Percentiles rank a stretch among this genome's conserved stretches.
Evolutionary conservation across 257 asterid species (phyloP).

Genomic region (Cynanchum wilfordii): DNA sequence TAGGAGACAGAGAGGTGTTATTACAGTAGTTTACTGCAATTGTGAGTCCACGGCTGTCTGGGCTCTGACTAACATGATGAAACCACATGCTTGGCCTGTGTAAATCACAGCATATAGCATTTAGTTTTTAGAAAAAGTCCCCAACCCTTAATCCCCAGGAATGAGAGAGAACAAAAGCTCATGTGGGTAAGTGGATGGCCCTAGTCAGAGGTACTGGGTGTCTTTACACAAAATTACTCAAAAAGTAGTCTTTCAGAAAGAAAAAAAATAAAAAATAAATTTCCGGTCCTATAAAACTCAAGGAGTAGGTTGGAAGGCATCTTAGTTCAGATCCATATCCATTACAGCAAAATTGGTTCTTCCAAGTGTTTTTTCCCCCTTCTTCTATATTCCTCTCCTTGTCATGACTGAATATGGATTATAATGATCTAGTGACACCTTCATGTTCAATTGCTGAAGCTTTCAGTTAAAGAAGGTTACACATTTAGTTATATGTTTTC

Average conservation of each 20-base stretch:
- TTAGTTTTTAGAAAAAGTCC: neutral
- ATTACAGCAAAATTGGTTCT: neutral
- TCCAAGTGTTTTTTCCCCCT: neutral
- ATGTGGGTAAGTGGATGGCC: neutral
- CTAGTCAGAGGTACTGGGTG: neutral
- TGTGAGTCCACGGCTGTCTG: slow-evolving; percentile 61
- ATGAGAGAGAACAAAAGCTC: neutral
- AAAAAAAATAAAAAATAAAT: neutral
- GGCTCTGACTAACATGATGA: slow-evolving; percentile 77
- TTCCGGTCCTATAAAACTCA: neutral
- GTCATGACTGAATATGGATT: neutral
- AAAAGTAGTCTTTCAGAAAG: neutral
- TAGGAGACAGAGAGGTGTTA: neutral
- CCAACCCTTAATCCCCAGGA: neutral
- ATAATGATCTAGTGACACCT: neutral
- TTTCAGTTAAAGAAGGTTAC: neutral
- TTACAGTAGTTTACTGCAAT: slow-evolving; percentile 86
- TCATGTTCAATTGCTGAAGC: neutral
- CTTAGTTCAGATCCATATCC: too few species aligned
- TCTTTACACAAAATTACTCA: neutral
- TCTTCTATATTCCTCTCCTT: neutral
- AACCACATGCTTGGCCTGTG: slow-evolving; percentile 99
- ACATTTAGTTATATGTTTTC: neutral
- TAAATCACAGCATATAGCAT: neutral
- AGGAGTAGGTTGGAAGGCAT: neutral